Conservation (phyloP, 257 asterid species). For the Haberlea rhodopensis region DNA sequence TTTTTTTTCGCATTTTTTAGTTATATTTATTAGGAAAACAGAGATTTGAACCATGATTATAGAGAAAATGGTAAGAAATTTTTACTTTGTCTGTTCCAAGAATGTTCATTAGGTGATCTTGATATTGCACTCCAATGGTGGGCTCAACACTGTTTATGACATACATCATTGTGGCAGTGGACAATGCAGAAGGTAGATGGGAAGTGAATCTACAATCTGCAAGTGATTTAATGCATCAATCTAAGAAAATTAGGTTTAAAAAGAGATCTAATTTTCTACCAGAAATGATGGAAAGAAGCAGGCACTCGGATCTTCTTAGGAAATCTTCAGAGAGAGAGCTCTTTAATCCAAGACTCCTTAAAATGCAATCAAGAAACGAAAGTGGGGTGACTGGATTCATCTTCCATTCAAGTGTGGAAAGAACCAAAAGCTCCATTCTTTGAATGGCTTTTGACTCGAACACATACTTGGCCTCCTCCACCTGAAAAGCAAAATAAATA, state of each 20-base stretch:
- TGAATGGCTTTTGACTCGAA: slow-evolving; percentile 62
- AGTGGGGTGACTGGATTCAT: slow-evolving; percentile 62
- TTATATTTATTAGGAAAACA: not conserved
- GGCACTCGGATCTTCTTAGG: slow-evolving; percentile 44
- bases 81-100: slow-evolving; percentile 71
- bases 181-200: slow-evolving; percentile 48
- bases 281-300: slow-evolving; percentile 46
- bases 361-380: slow-evolving; percentile 52
- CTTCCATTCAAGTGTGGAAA: slow-evolving; percentile 58
- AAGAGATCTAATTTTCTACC: slow-evolving; percentile 28
- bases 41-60: not conserved
- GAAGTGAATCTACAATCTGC: slow-evolving; percentile 10
- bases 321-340: slow-evolving; percentile 33
- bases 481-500: slow-evolving; percentile 26
- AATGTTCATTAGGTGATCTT: slow-evolving; percentile 51
- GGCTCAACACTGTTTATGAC: slow-evolving; percentile 58
- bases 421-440: slow-evolving; percentile 65
- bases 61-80: not conserved
- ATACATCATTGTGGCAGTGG: slow-evolving; percentile 55
- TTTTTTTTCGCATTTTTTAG: not conserved
- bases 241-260: not conserved
- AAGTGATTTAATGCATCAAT: not conserved
- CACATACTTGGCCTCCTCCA: slow-evolving; percentile 48
- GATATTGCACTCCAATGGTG: slow-evolving; percentile 46
- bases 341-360: slow-evolving; percentile 43